phyloP scores from a whole-genome alignment of 2,329 filamentous ascomycete genomes.

The Colletotrichum ledebouriae region DNA sequence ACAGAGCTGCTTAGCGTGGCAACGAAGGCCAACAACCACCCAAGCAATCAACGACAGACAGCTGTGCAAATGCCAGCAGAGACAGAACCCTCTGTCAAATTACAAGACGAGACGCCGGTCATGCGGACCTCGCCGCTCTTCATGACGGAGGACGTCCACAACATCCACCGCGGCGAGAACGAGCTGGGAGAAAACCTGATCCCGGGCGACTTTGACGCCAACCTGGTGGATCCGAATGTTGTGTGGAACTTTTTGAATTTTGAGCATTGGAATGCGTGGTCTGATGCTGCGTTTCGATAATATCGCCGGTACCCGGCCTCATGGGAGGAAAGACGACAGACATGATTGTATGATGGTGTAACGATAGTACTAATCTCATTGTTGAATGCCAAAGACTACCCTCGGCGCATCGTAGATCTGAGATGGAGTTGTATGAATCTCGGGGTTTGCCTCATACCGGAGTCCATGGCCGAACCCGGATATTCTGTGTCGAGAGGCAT shows the following conservation, averaged over 20 bases:
- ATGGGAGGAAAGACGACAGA: not conserved
- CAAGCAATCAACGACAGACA: not conserved
- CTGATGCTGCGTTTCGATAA: conserved; percentile 34
- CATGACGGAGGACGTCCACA: conserved; percentile 4
- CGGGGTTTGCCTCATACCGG: not conserved
- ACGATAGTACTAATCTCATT: not conserved
- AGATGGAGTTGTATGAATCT: not conserved
- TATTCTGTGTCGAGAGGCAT: conserved; percentile 46
- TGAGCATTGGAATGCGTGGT: conserved; percentile 41
- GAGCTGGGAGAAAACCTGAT: conserved; percentile 32
- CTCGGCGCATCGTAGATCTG: not conserved
- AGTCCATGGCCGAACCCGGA: conserved; percentile 49
- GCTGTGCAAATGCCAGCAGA: not conserved
- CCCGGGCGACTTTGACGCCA: conserved; percentile 35
- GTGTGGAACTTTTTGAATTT: conserved; percentile 42
- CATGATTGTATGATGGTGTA: not conserved
- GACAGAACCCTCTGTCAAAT: not conserved
- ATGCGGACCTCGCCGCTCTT: conserved; percentile 13
- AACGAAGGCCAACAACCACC: not conserved
- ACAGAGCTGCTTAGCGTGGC: conserved; percentile 34
- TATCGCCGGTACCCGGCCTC: not conserved
- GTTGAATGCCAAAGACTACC: not conserved
- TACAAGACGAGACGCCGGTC: not conserved
- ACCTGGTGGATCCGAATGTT: conserved; percentile 38
- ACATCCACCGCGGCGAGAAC: not conserved